phyloP scores from a whole-genome alignment of 1,139 yeast genomes.

The Nematodospora anomalae region DNA sequence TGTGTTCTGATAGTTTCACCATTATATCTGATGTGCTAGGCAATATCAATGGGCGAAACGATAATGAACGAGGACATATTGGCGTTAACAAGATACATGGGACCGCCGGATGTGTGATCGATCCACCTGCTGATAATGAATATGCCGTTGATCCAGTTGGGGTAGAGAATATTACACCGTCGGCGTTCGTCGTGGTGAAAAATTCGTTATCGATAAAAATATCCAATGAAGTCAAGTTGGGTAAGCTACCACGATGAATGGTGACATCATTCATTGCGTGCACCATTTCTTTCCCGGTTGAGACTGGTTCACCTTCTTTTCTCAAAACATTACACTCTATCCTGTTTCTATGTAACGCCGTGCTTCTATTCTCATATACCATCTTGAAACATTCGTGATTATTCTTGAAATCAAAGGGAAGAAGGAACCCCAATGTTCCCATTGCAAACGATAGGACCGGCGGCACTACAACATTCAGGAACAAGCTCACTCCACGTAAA shows the following conservation, averaged over 20 bases:
- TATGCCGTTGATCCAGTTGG: conserved; percentile 98
- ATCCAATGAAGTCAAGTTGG: conserved; percentile 81
- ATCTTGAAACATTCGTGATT: conserved; percentile 59
- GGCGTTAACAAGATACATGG: conserved; percentile 84
- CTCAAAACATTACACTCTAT: conserved; percentile 73
- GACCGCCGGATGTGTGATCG: conserved; percentile 87
- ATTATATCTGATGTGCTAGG: conserved; percentile 73
- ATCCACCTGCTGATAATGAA: conserved; percentile 86
- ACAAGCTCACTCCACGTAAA: conserved; percentile 64
- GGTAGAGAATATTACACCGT: conserved; percentile 80
- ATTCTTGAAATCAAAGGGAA: conserved; percentile 78
- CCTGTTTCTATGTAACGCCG: conserved; percentile 73
- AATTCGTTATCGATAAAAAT: conserved; percentile 78
- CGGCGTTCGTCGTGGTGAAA: conserved; percentile 87
- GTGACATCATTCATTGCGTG: conserved; percentile 93
- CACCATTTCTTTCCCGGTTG: conserved; percentile 25
- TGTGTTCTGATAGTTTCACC: conserved; percentile 58
- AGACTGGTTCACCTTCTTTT: conserved; percentile 15
- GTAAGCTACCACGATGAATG: conserved; percentile 84
- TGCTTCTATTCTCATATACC: conserved; percentile 67
- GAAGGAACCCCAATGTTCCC: conserved; percentile 87
- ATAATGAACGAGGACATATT: conserved; percentile 83
- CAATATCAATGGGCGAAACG: conserved; percentile 80
- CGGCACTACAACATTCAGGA: conserved; percentile 72
- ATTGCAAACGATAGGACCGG: conserved; percentile 87